A percentile compares a stretch with the other conserved stretches of the same genome.
phyloP scores from a whole-genome alignment of 169 alveolate species.

The Cryptosporidium ubiquitum region DNA sequence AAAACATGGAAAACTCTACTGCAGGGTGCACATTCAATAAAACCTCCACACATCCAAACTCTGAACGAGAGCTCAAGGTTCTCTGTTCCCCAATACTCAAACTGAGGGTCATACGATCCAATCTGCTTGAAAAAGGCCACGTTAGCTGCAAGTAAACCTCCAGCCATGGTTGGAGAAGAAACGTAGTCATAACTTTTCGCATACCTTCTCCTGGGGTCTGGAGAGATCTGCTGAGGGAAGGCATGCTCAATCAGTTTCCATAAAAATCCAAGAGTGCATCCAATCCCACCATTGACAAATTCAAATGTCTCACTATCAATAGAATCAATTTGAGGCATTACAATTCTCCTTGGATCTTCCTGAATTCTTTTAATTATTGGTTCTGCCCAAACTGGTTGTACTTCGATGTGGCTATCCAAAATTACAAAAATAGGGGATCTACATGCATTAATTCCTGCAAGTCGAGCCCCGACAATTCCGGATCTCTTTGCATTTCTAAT shows the following conservation, averaged over 20 bases:
- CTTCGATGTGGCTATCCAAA: conserved; percentile 82
- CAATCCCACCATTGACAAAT: conserved; percentile 80
- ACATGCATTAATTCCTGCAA: conserved; percentile 78
- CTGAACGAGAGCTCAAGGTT: conserved; percentile 80
- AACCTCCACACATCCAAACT: conserved; percentile 84
- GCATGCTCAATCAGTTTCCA: conserved; percentile 82
- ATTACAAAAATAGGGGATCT: conserved; percentile 77
- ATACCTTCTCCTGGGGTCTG: conserved; percentile 47
- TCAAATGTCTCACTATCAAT: conserved; percentile 79
- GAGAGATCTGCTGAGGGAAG: conserved; percentile 60
- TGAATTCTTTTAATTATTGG: conserved; percentile 78
- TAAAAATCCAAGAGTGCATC: conserved; percentile 80
- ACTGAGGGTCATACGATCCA: conserved; percentile 79
- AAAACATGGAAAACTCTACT: conserved; percentile 80
- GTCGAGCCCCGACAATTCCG: conserved; percentile 83
- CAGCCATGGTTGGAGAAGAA: conserved; percentile 83
- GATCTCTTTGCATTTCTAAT: conserved; percentile 76
- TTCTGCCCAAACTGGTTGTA: conserved; percentile 80
- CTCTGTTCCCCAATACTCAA: conserved; percentile 82
- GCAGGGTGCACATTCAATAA: conserved; percentile 81
- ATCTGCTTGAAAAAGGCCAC: conserved; percentile 75
- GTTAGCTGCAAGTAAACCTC: conserved; percentile 80
- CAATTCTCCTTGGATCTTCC: conserved; percentile 75
- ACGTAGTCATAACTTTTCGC: conserved; percentile 75
- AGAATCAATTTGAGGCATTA: conserved; percentile 82